phyloP scores from a whole-genome alignment of 768 basidiomycete species.

The Boletellus emodensis region DNA sequence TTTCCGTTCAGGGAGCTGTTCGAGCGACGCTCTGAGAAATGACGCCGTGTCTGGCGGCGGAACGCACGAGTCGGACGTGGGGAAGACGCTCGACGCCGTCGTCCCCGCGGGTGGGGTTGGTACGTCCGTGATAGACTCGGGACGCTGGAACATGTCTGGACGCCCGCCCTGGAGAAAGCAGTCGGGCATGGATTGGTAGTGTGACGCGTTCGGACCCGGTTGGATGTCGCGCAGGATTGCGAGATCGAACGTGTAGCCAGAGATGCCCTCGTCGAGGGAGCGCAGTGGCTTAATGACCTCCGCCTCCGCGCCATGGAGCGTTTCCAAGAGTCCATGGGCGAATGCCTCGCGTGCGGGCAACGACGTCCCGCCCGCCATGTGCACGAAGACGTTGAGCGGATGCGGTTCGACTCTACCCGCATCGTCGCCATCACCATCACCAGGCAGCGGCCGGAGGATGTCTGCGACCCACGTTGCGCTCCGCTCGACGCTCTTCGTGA shows the following conservation, averaged over 20 bases:
- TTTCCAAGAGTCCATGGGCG: conserved; percentile 52
- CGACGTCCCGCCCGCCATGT: conserved; percentile 62
- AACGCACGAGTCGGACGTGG: background rate
- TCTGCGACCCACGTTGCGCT: conserved; percentile 60
- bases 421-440: background rate
- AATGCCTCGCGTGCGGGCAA: conserved; percentile 61
- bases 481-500: conserved; percentile 72
- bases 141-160: conserved; percentile 12
- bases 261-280: conserved; percentile 62
- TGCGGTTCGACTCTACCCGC: background rate
- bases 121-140: conserved; percentile 4
- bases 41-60: conserved; percentile 24
- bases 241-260: conserved; percentile 71
- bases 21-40: conserved; percentile 59
- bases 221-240: conserved; percentile 39
- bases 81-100: background rate
- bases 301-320: conserved; percentile 52
- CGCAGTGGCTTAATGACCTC: conserved; percentile 47
- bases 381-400: conserved; percentile 55
- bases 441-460: conserved; percentile 38
- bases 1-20: conserved; percentile 49
- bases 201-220: conserved; percentile 12
- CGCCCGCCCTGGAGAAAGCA: conserved; percentile 12
- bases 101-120: conserved; percentile 6
- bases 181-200: conserved; percentile 12